A percentile compares a stretch with the other conserved stretches of the same genome.
Evolutionary conservation across 306 rosid genomes (phyloP).

Genomic region (Parietaria judaica): DNA sequence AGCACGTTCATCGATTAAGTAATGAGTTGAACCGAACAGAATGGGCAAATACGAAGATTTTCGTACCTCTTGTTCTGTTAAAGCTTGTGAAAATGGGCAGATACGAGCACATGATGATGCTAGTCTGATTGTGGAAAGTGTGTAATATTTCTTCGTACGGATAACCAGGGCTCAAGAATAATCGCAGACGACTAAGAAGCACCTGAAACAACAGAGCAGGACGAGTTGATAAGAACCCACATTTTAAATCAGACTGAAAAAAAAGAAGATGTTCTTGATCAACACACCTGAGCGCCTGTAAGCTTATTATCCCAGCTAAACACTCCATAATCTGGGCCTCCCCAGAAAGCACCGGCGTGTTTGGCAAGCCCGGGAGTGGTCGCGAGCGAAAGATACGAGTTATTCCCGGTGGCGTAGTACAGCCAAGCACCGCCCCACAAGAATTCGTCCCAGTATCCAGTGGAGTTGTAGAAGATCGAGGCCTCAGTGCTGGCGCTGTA

Average conservation of each 20-base stretch:
- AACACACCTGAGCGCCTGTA: slow-evolving; percentile 92
- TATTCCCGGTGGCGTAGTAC: slow-evolving; percentile 92
- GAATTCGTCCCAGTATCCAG: slow-evolving; percentile 78
- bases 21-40: slow-evolving; percentile 1
- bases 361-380: slow-evolving; percentile 78
- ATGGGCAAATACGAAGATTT: not conserved
- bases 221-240: not conserved
- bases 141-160: slow-evolving; percentile 93
- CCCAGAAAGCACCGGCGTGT: slow-evolving; percentile 99
- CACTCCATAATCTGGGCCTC: slow-evolving; percentile 91
- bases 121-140: slow-evolving; percentile 94
- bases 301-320: slow-evolving; percentile 99
- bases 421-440: slow-evolving; percentile 99
- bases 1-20: slow-evolving; percentile 9
- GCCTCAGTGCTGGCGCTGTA: slow-evolving; percentile 66
- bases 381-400: slow-evolving; percentile 75
- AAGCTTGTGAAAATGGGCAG: slow-evolving; percentile 82
- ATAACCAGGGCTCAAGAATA: slow-evolving; percentile 99
- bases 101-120: slow-evolving; percentile 88
- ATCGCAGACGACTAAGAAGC: slow-evolving; percentile 89
- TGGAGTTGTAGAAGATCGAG: slow-evolving; percentile 68
- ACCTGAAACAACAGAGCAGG: slow-evolving; percentile 42
- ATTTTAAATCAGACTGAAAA: not conserved
- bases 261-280: not conserved
- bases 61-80: slow-evolving; percentile 87